Conservation (phyloP, 2,329 filamentous ascomycete genomes). For the Talaromyces sp. region DNA sequence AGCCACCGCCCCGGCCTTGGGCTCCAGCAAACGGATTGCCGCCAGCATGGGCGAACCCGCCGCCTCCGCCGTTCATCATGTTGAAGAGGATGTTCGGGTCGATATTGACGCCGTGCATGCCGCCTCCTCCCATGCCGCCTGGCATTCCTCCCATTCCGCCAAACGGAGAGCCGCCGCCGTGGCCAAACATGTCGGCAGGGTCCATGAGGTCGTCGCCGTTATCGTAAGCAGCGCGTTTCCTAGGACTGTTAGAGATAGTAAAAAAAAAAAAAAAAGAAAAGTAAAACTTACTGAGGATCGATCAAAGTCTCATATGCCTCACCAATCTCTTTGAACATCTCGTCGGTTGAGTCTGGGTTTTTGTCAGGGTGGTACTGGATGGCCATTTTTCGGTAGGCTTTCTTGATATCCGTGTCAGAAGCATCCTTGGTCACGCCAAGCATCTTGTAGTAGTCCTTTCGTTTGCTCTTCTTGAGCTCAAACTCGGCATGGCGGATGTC, state of each 20-base stretch:
- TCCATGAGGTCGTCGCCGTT: conserved; percentile 89
- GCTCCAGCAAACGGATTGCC: conserved; percentile 37
- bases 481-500: conserved; percentile 88
- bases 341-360: conserved; percentile 79
- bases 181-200: conserved; percentile 77
- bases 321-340: conserved; percentile 95
- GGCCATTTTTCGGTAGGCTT: conserved; percentile 91
- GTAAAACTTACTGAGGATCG: conserved; percentile 72
- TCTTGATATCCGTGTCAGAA: conserved; percentile 82
- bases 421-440: conserved; percentile 83
- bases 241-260: conserved; percentile 27
- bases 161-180: conserved; percentile 51
- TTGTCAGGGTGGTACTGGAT: conserved; percentile 96
- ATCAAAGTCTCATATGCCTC: conserved; percentile 96
- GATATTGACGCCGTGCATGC: conserved; percentile 50
- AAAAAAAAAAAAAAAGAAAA: conserved; percentile 4
- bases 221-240: conserved; percentile 86
- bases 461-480: conserved; percentile 93
- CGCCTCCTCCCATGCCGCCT: conserved; percentile 34
- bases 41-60: conserved; percentile 46
- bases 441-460: conserved; percentile 99
- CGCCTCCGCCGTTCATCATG: conserved; percentile 69
- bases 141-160: conserved; percentile 45
- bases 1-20: conserved; percentile 40
- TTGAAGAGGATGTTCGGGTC: conserved; percentile 76